phyloP scores from a whole-genome alignment of 768 basidiomycete species.

The Pisolithus orientalis region DNA sequence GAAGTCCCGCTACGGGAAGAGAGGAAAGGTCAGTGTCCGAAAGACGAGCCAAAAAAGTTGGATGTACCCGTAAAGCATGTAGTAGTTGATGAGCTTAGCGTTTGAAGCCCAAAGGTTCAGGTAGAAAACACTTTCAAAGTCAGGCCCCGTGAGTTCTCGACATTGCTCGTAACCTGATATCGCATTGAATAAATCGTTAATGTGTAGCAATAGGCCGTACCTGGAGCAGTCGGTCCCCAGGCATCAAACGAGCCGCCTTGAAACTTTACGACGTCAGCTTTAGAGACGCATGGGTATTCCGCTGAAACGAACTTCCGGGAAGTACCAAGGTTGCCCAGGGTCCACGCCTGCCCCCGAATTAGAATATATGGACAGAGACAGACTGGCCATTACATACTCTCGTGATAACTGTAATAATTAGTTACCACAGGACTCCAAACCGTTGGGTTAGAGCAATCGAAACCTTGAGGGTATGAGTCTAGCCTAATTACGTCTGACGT shows the following conservation, averaged over 20 bases:
- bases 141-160: slow-evolving; percentile 57
- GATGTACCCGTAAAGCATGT: slow-evolving; percentile 75
- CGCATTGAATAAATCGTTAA: slow-evolving; percentile 2
- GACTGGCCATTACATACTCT: slow-evolving; percentile 13
- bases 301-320: slow-evolving; percentile 50
- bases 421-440: slow-evolving; percentile 59
- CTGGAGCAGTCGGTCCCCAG: slow-evolving; percentile 72
- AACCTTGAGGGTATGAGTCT: slow-evolving; percentile 73
- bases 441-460: slow-evolving; percentile 72
- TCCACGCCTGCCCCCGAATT: slow-evolving; percentile 35
- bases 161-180: slow-evolving; percentile 56
- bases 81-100: slow-evolving; percentile 76
- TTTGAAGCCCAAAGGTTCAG: slow-evolving; percentile 74
- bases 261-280: slow-evolving; percentile 35
- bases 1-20: slow-evolving; percentile 59
- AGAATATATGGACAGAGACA: not conserved
- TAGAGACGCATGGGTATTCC: slow-evolving; percentile 3
- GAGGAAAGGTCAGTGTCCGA: not conserved
- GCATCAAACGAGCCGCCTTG: slow-evolving; percentile 78
- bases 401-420: slow-evolving; percentile 62
- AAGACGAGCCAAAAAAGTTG: not conserved
- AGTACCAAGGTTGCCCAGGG: slow-evolving; percentile 57
- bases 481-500: slow-evolving; percentile 27
- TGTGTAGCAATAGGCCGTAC: slow-evolving; percentile 21
- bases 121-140: slow-evolving; percentile 78